Evolutionary conservation across 1,284 basidiomycete species (phyloP).

Genomic region (Irpex sp.): DNA sequence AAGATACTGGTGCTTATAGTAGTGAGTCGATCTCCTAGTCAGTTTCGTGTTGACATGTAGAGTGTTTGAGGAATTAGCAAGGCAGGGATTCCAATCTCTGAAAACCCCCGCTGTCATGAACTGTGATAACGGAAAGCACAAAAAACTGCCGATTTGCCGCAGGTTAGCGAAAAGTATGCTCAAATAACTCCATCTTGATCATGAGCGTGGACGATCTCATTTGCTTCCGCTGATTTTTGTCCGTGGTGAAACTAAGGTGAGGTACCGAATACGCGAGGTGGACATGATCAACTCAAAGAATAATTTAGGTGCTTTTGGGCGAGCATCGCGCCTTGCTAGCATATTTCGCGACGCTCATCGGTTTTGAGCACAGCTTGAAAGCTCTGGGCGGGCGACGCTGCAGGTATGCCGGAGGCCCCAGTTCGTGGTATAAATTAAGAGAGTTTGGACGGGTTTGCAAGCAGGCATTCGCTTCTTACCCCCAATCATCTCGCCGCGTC

Average conservation of each 20-base stretch:
- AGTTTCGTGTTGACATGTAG: no score
- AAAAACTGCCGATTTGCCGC: no score
- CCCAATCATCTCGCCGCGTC: neutral
- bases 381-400: neutral
- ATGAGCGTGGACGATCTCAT: neutral
- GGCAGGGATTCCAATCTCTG: no score
- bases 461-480: neutral
- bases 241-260: neutral
- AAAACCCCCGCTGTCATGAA: no score
- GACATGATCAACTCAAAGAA: neutral
- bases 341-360: neutral
- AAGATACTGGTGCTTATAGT: no score
- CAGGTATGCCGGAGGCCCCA: neutral
- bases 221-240: neutral
- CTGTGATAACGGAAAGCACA: no score
- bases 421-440: neutral
- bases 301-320: neutral
- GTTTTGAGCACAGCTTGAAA: neutral
- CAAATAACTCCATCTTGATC: neutral
- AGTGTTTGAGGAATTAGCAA: no score
- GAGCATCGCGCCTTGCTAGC: neutral
- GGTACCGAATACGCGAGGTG: neutral
- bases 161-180: no score
- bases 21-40: no score
- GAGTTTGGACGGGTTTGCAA: neutral